phyloP scores from a whole-genome alignment of 345 rosid species.

The Gossypium australe region DNA sequence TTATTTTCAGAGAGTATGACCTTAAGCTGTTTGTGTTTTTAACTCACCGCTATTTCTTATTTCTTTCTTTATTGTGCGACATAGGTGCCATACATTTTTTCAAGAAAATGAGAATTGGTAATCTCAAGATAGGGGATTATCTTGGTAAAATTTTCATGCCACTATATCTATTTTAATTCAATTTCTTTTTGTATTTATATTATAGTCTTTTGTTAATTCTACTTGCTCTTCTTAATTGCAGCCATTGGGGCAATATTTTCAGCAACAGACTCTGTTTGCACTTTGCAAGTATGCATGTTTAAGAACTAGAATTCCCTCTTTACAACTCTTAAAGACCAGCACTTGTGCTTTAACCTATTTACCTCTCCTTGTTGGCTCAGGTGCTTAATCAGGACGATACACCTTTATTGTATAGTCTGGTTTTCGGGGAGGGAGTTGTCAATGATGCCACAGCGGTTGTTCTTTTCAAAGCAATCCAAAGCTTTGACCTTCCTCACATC shows the following conservation, averaged over 20 bases:
- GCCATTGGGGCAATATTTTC: conserved; percentile 98
- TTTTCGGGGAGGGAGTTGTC: conserved; percentile 96
- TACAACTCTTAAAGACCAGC: conserved; percentile 3
- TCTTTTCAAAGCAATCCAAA: conserved; percentile 89
- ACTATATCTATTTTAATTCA: neutral
- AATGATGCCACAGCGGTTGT: conserved; percentile 98
- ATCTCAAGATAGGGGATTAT: conserved; percentile 67
- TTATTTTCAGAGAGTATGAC: neutral
- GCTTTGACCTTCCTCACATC: conserved; percentile 67
- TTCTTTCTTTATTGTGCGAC: neutral
- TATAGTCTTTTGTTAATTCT: conserved; percentile 9
- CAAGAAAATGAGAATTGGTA: conserved; percentile 58
- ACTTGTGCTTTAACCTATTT: neutral
- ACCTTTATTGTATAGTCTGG: conserved; percentile 82
- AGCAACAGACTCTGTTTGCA: conserved; percentile 97
- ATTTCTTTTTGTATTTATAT: neutral
- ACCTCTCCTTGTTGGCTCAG: conserved; percentile 29
- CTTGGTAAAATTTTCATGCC: conserved; percentile 46
- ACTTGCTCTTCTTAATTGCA: conserved; percentile 25
- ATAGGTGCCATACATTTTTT: conserved; percentile 76
- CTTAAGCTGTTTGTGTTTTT: neutral
- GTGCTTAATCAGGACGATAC: conserved; percentile 94
- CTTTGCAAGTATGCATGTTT: conserved; percentile 63
- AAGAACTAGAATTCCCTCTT: neutral
- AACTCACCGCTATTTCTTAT: neutral